Evolutionary conservation across 1,284 basidiomycete genomes (phyloP), one percentile per base, ranked within the genome.

Genomic region (Lentinula novae-zelandiae): DNA sequence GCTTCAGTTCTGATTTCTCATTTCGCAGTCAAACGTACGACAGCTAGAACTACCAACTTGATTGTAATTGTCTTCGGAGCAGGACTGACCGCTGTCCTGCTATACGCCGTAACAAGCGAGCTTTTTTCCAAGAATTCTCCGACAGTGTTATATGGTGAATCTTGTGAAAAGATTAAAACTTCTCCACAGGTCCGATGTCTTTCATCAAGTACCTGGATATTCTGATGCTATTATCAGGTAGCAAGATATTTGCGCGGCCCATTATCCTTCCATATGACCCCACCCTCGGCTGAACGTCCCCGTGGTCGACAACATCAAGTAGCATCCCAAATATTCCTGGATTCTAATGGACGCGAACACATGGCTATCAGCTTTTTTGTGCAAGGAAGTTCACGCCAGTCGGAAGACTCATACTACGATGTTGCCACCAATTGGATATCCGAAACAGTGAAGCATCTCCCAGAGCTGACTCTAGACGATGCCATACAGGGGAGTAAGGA

Each of bases 111-210:
- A 39, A 89, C 89, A 10, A 91, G 92, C 22, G 94, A 96, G 73
- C 80, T 97, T 5, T 96, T 96, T 73, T 95, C 94, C 13, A 89
- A 84, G 70, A 98, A 97, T 75, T 96, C 93, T 34, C 93, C 95
- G 1, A 94, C 93, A 1, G 93, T 95, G 34, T 78, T 97, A 56
- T 95, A 95, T 71, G 85, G 85, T 46, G 86, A 94, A 65, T 92
- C 93, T 12, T 95, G 94, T 71, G 88, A 95, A 63, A 82, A 86
- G 60, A 92, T 97, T 64, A 86, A 90, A 67, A 78, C 81, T 7
- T 95, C 92, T 31, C 75, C 84, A 50, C 82, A 80, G 72, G 68
- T 34, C 20, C 42, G 15, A 31, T 46, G 53, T 33, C 57, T 34
- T 40, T 58, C 39, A 27, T 15, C 40, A 34, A 56, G 54, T 27